Evolutionary conservation across 2,329 filamentous ascomycete species (phyloP).

Genomic region (Simplicillium sp.): DNA sequence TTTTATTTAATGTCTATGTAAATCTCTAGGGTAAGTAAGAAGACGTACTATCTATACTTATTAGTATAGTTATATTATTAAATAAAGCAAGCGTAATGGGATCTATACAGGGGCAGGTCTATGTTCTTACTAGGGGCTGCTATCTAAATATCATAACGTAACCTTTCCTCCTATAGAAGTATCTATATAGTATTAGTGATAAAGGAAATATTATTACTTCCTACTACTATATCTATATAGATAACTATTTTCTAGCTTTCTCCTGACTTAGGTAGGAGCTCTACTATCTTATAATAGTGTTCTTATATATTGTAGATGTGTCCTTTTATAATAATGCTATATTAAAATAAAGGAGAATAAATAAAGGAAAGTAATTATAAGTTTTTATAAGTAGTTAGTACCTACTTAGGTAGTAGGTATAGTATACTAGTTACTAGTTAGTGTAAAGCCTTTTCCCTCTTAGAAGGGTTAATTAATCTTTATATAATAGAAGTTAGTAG

Average conservation of each 20-base stretch:
- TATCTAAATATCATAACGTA: not conserved
- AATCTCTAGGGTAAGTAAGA: not conserved
- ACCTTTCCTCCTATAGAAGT: slow-evolving; percentile 1
- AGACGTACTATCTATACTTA: not conserved
- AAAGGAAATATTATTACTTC: not conserved
- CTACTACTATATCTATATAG: not conserved
- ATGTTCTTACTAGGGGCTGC: not conserved
- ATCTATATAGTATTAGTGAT: slow-evolving; percentile 1
- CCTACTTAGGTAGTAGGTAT: slow-evolving; percentile 1
- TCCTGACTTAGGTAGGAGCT: not conserved
- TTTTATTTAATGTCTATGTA: too few relatives aligned
- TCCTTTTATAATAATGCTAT: not conserved
- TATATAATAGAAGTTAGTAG: slow-evolving; percentile 1
- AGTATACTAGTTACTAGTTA: not conserved
- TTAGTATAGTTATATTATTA: not conserved
- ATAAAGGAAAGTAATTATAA: not conserved
- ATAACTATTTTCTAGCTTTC: not conserved
- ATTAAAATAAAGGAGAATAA: not conserved
- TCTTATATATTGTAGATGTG: not conserved
- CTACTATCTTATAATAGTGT: not conserved
- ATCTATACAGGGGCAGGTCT: not conserved
- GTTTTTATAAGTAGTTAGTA: slow-evolving; percentile 1
- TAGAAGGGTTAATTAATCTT: slow-evolving; percentile 1
- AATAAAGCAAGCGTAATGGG: not conserved
- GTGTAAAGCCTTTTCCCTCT: not conserved